Conservation (phyloP, 2,329 filamentous ascomycete species). For the Penicillium sp. region DNA sequence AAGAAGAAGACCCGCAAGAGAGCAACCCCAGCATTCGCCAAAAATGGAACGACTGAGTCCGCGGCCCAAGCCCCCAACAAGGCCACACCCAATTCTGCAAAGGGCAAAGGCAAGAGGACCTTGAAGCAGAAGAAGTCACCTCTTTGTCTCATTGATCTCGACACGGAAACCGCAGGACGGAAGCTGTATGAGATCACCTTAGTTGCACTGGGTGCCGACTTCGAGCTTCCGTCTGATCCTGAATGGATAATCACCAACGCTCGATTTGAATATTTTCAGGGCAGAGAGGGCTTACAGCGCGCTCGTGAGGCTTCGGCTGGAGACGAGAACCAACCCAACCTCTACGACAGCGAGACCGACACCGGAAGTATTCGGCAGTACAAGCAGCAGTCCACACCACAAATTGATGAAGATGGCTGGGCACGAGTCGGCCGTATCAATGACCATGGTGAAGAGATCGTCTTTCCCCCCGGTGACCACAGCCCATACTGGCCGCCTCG, state of each 20-base stretch:
- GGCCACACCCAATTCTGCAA: background rate
- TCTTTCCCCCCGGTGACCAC: conserved; percentile 6
- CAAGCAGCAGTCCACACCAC: background rate
- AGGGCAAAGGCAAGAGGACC: background rate
- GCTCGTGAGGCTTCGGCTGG: background rate
- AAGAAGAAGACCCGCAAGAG: conserved; percentile 15
- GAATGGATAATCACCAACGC: conserved; percentile 3
- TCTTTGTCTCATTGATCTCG: conserved; percentile 5
- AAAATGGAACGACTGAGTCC: background rate
- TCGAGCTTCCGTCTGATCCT: conserved; percentile 7
- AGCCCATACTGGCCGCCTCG: conserved; percentile 14
- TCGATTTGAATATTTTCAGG: background rate
- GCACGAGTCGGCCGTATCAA: conserved; percentile 14
- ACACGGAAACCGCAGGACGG: conserved; percentile 3
- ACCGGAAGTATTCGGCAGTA: background rate
- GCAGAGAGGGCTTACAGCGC: background rate
- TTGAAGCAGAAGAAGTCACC: background rate
- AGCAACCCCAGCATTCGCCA: background rate
- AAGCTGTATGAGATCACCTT: conserved; percentile 11
- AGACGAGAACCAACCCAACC: background rate
- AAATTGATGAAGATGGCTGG: conserved; percentile 11
- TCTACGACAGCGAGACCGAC: conserved; percentile 1
- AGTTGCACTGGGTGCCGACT: conserved; percentile 9
- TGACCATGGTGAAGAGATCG: conserved; percentile 15
- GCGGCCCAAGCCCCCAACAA: background rate